Percentiles rank a stretch among this genome's conserved stretches.
Evolutionary conservation across 805 yeast species (phyloP).

Genomic region (Candida dajiaensis): DNA sequence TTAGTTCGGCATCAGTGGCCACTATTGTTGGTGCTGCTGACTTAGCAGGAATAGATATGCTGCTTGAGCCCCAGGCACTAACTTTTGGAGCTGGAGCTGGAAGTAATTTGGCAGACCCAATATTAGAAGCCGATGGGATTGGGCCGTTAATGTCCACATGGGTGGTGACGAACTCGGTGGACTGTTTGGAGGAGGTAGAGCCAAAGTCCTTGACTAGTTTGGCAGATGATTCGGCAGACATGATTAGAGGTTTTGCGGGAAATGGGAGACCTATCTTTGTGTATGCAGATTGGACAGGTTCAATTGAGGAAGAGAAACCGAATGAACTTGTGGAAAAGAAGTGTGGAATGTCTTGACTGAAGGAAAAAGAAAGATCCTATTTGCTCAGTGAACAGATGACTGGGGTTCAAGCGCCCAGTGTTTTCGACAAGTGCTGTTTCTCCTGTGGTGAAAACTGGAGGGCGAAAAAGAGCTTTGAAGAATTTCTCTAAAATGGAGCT

Average conservation of each 20-base stretch:
- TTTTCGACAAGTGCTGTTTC: background rate
- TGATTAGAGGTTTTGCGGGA: background rate
- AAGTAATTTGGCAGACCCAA: conserved; percentile 18
- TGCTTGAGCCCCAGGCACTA: conserved; percentile 22
- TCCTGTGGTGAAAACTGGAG: background rate
- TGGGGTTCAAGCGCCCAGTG: too few relatives aligned
- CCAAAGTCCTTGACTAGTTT: background rate
- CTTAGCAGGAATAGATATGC: conserved; percentile 2
- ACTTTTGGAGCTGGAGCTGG: conserved; percentile 25
- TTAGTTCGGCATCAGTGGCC: background rate
- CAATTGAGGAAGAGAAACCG: background rate
- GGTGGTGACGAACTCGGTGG: conserved; percentile 1
- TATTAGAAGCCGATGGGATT: background rate
- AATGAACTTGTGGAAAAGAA: background rate
- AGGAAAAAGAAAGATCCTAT: too few relatives aligned
- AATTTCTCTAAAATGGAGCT: background rate
- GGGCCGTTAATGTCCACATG: background rate
- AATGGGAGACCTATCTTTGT: background rate
- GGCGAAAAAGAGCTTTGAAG: background rate
- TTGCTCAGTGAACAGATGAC: too few relatives aligned
- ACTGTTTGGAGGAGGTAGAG: background rate
- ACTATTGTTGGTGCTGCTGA: background rate
- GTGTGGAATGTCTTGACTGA: too few relatives aligned
- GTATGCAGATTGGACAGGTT: background rate
- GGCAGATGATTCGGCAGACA: background rate